Base-by-base conservation (phyloP, 768 basidiomycete species). In the Gelatoporia subvermispora region DNA sequence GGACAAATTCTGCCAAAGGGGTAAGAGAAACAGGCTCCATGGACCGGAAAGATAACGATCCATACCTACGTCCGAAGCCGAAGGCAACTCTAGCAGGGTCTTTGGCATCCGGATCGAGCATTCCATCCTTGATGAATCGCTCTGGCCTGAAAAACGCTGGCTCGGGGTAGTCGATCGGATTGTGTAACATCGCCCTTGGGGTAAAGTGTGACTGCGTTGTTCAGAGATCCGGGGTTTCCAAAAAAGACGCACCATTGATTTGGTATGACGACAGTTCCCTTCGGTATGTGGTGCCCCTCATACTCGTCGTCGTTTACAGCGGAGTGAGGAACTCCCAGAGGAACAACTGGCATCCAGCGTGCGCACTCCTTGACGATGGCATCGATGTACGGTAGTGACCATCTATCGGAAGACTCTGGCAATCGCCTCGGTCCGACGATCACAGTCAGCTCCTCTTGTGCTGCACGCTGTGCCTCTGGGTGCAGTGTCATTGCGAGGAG, bases 381-480 rank as follows among this genome's bases (percentile, higher is more conserved):
- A 7, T 43, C 28, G 34, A 76, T 70, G 56, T 75, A 85, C 4
- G 79, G 78, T 41, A 85, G 60, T 2, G 59, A 66, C 2, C 60
- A 45, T 4, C 78, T 69, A 56, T 85, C 84, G 20, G 61, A 66
- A 47, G 79, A 73, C 1, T 65, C 68, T 1, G 85, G 85, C 11
- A 85, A 66, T 8, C 82, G 68, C 37, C 74, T 71, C 36, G 56
- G 51, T n/a, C 78, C 78, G 16, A 78, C 64, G 15, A 82, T 73
- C 0, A 55, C 49, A 53, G 85, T 84, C 16, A 87, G 70, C 47
- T 86, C 82, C 16, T 69, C 66, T 56, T 84, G 82, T 0, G 80
- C 83, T 36, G 72, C 76, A 35, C 54, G 68, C 41, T 52, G 53
- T 2, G 52, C 56, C 17, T 54, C 44, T 5, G 44, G 44, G 35